Percentiles rank a stretch among this genome's conserved stretches.
Conservation (phyloP, 345 rosid species). For the Eutrema japonicum region DNA sequence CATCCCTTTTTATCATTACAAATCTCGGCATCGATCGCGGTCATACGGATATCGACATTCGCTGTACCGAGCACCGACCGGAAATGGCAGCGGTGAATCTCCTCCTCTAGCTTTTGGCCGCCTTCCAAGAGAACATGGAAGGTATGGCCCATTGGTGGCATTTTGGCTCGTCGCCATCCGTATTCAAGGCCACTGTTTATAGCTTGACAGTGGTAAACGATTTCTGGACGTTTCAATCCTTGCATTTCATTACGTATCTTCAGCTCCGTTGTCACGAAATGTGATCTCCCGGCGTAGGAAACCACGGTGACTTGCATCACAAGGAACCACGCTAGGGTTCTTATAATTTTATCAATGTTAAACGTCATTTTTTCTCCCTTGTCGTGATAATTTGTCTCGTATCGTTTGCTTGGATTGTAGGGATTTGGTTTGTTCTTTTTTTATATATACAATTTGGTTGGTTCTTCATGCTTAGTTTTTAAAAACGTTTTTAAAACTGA, state of each 20-base stretch:
- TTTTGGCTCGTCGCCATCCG: constrained; percentile 42
- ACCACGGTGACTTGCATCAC: constrained; percentile 15
- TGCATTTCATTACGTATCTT: constrained; percentile 38
- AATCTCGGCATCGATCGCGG: constrained; percentile 38
- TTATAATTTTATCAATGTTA: constrained; percentile 12
- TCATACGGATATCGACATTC: constrained; percentile 37
- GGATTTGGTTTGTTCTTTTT: neutral
- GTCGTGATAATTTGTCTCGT: constrained; percentile 8
- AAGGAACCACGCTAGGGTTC: constrained; percentile 38
- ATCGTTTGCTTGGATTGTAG: neutral
- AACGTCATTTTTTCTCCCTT: neutral
- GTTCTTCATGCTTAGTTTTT: constrained; percentile 19
- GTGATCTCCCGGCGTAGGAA: constrained; percentile 22
- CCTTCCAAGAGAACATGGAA: constrained; percentile 39
- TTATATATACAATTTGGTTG: neutral
- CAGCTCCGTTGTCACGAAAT: constrained; percentile 39
- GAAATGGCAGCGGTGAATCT: constrained; percentile 45
- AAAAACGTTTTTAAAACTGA: constrained; percentile 26
- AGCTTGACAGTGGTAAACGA: constrained; percentile 37
- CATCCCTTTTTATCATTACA: constrained; percentile 31
- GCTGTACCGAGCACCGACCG: constrained; percentile 39
- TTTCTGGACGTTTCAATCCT: constrained; percentile 40
- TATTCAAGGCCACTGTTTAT: constrained; percentile 33
- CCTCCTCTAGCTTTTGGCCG: constrained; percentile 36
- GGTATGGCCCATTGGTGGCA: constrained; percentile 26